Percentiles rank a stretch among this genome's conserved stretches.
Conservation (phyloP, 2,329 filamentous ascomycete genomes). For the Aureobasidium sp. region DNA sequence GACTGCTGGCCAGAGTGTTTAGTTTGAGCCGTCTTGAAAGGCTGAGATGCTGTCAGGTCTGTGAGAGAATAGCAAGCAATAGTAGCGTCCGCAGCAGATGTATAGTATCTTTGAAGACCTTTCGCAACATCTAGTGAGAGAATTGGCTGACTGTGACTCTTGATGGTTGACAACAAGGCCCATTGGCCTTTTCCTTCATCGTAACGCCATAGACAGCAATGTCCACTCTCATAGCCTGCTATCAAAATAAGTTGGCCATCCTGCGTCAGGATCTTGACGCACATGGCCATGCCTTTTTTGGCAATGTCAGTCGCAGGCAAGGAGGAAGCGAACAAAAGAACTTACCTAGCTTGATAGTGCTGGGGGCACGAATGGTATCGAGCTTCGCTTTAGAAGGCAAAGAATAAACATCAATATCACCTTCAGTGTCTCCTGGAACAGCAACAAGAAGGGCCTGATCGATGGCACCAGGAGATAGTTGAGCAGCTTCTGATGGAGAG, state of each 20-base stretch:
- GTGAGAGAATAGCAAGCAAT: constrained; percentile 68
- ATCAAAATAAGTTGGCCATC: constrained; percentile 52
- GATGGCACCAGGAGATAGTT: neutral
- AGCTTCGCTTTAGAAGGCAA: constrained; percentile 68
- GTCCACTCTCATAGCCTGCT: constrained; percentile 80
- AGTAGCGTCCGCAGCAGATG: constrained; percentile 73
- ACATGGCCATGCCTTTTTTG: constrained; percentile 78
- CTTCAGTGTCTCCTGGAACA: constrained; percentile 54
- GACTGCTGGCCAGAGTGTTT: constrained; percentile 88
- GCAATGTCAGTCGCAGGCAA: constrained; percentile 41
- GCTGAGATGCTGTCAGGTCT: constrained; percentile 13
- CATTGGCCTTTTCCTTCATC: constrained; percentile 43
- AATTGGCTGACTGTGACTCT: constrained; percentile 71
- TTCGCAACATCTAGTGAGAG: constrained; percentile 51
- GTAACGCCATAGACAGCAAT: constrained; percentile 47
- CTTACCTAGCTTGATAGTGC: constrained; percentile 39
- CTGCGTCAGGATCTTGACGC: constrained; percentile 50
- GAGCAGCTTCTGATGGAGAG: constrained; percentile 3
- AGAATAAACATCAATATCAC: constrained; percentile 70
- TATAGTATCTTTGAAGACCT: constrained; percentile 56
- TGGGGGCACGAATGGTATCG: constrained; percentile 48
- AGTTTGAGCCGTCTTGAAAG: constrained; percentile 50
- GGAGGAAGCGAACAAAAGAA: neutral
- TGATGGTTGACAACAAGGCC: constrained; percentile 54
- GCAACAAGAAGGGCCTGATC: constrained; percentile 53